Conservation (phyloP, 352 stramenopile genomes). For the Phytophthora podocarpi region DNA sequence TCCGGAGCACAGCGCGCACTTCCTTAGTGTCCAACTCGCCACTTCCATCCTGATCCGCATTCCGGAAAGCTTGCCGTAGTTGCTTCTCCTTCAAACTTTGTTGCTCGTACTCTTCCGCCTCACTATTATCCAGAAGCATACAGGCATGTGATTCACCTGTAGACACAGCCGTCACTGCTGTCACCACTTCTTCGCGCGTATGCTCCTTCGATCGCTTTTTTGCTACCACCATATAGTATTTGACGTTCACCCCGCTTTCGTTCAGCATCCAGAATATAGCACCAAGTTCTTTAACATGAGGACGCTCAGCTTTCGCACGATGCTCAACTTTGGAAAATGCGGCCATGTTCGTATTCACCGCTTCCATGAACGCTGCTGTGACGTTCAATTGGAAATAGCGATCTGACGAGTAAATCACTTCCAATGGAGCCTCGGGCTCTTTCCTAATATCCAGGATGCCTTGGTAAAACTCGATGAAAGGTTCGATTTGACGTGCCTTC, state of each 20-base stretch:
- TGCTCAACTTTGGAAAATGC: slow-evolving; percentile 72
- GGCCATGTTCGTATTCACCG: slow-evolving; percentile 67
- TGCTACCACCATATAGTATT: slow-evolving; percentile 79
- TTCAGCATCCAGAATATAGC: slow-evolving; percentile 89
- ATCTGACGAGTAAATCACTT: slow-evolving; percentile 81
- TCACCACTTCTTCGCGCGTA: slow-evolving; percentile 58
- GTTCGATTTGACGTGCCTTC: slow-evolving; percentile 72
- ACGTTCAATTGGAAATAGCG: slow-evolving; percentile 88
- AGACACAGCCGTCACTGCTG: slow-evolving; percentile 56
- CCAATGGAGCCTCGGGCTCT: slow-evolving; percentile 60
- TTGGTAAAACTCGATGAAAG: slow-evolving; percentile 89
- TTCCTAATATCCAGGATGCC: slow-evolving; percentile 80
- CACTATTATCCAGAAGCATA: slow-evolving; percentile 61
- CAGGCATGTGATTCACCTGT: slow-evolving; percentile 60
- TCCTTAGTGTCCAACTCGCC: slow-evolving; percentile 81
- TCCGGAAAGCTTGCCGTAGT: slow-evolving; percentile 75
- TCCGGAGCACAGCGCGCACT: slow-evolving; percentile 70
- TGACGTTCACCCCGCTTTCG: slow-evolving; percentile 78
- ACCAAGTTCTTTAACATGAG: slow-evolving; percentile 83
- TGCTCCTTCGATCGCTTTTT: slow-evolving; percentile 69
- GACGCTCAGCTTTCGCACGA: slow-evolving; percentile 48
- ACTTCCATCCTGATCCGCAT: slow-evolving; percentile 76
- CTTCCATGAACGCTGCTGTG: slow-evolving; percentile 84
- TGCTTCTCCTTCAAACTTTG: slow-evolving; percentile 90
- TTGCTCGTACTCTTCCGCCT: slow-evolving; percentile 77